These are phyloP conservation scores for Saccharomycopsis microspora DNA, from an alignment of 805 yeast species.

Conservation along the genomic window DNA sequence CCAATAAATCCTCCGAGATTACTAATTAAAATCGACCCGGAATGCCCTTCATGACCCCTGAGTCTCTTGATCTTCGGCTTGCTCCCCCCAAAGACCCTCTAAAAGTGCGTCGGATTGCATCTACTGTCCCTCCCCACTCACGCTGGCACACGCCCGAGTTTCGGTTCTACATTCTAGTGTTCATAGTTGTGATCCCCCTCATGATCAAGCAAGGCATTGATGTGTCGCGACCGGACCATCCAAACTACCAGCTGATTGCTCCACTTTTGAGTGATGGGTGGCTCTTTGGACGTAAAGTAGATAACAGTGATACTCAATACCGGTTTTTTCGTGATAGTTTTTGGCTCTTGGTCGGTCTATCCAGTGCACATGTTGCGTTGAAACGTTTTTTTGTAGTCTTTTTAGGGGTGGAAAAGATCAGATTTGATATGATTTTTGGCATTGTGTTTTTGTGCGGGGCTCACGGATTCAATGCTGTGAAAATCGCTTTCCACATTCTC, in stretches of 20 bases:
- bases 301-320: slow-evolving; percentile 86
- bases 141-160: slow-evolving; percentile 76
- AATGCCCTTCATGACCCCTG: slow-evolving; percentile 1
- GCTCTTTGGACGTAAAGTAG: slow-evolving; percentile 84
- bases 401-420: slow-evolving; percentile 25
- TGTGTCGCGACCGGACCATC: slow-evolving; percentile 64
- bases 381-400: slow-evolving; percentile 24
- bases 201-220: slow-evolving; percentile 76
- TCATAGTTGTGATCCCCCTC: slow-evolving; percentile 63
- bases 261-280: slow-evolving; percentile 68
- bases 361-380: slow-evolving; percentile 37
- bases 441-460: slow-evolving; percentile 53
- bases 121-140: slow-evolving; percentile 22
- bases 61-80: slow-evolving; percentile 9
- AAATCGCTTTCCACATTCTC: slow-evolving; percentile 46
- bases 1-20: neutral
- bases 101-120: slow-evolving; percentile 2
- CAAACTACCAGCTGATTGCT: slow-evolving; percentile 56
- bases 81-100: slow-evolving; percentile 5
- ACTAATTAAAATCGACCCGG: neutral
- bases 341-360: slow-evolving; percentile 34
- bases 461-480: slow-evolving; percentile 69
- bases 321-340: slow-evolving; percentile 78
- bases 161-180: slow-evolving; percentile 50
- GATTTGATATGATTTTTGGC: slow-evolving; percentile 71